Percentiles rank a stretch among this genome's conserved stretches.
Conservation (phyloP, 176 grass and related monocot species). For the Aegilops umbellulata region DNA sequence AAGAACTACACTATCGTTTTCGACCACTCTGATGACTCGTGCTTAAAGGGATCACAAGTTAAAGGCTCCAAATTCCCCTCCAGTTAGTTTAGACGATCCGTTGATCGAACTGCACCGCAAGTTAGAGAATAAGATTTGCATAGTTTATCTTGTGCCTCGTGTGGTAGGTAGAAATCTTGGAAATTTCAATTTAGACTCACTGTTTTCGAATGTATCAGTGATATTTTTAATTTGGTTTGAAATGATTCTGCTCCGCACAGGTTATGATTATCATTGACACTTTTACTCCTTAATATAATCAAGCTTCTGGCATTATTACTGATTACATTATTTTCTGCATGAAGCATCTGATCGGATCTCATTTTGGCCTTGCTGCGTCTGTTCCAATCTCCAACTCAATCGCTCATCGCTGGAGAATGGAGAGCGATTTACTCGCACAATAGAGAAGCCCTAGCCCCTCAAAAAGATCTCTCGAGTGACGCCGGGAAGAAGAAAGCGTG, state of each 20-base stretch:
- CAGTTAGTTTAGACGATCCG: background rate
- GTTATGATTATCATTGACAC: background rate
- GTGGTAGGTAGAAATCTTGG: slow-evolving; percentile 20
- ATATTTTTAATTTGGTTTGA: background rate
- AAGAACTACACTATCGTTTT: slow-evolving; percentile 57
- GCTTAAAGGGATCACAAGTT: slow-evolving; percentile 33
- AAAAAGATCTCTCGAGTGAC: background rate
- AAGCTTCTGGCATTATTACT: background rate
- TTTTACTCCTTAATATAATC: background rate
- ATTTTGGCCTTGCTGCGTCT: background rate
- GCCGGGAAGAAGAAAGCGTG: background rate
- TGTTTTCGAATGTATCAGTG: background rate
- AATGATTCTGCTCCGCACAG: background rate
- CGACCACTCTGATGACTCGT: slow-evolving; percentile 42
- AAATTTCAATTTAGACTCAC: slow-evolving; percentile 5
- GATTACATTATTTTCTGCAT: background rate
- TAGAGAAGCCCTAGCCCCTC: background rate
- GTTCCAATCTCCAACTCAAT: background rate
- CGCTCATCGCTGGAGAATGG: background rate
- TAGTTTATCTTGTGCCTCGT: slow-evolving; percentile 11
- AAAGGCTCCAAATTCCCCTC: background rate
- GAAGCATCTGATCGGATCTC: background rate
- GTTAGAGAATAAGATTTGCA: background rate
- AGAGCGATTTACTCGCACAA: background rate
- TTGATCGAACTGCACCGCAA: background rate